These are phyloP conservation scores for Pseudogymnoascus sp. DNA, from an alignment of 2,329 filamentous ascomycete species.

Conservation along the genomic window DNA sequence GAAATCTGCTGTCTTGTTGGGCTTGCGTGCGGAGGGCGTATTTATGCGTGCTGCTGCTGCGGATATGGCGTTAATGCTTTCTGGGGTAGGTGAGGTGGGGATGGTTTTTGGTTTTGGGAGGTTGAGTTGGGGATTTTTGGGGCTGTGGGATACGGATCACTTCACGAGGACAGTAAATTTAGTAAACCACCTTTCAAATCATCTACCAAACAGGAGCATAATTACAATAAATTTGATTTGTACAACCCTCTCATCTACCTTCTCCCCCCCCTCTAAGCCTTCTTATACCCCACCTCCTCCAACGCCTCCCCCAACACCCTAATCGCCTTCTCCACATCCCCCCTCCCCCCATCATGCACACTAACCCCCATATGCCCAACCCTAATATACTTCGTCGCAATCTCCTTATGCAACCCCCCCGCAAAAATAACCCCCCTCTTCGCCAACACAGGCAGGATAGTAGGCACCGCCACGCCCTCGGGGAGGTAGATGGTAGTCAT, in stretches of 20 bases:
- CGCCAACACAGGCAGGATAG: slow-evolving; percentile 74
- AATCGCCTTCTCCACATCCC: slow-evolving; percentile 3
- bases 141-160: neutral
- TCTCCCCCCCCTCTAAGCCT: neutral
- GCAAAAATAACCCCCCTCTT: slow-evolving; percentile 91
- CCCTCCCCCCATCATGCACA: slow-evolving; percentile 33
- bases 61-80: no score
- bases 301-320: neutral
- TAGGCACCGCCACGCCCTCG: slow-evolving; percentile 68
- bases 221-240: neutral
- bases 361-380: slow-evolving; percentile 98
- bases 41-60: no score
- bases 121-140: neutral
- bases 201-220: neutral
- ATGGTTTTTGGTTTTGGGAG: neutral
- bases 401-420: slow-evolving; percentile 91
- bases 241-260: neutral
- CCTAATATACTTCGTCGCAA: slow-evolving; percentile 84
- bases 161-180: neutral
- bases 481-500: slow-evolving; percentile 98
- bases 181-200: neutral
- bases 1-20: no score
- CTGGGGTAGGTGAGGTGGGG: neutral
- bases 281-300: slow-evolving; percentile 1
- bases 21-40: no score